Percentiles rank a stretch among this genome's conserved stretches.
phyloP scores from a whole-genome alignment of 768 basidiomycete species.

The Tulasnella sp. region DNA sequence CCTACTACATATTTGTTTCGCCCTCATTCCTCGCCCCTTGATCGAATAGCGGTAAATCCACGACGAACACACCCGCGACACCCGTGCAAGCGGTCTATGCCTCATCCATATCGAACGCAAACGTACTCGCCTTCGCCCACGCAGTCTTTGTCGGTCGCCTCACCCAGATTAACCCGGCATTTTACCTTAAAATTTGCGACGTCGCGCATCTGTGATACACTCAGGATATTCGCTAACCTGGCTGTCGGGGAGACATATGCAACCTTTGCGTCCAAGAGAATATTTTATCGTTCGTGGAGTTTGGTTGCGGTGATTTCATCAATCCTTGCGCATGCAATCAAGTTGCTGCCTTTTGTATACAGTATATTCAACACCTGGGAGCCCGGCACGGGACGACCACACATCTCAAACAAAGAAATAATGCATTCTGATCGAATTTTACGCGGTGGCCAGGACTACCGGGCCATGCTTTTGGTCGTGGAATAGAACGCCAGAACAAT shows the following conservation, averaged over 20 bases:
- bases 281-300: no score
- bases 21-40: neutral
- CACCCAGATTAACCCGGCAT: neutral
- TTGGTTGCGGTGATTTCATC: no score
- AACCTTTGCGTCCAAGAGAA: no score
- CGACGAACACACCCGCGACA: neutral
- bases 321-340: no score
- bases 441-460: no score
- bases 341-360: no score
- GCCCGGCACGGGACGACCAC: no score
- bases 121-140: neutral
- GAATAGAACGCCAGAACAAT: no score
- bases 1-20: neutral
- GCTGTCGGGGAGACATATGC: neutral
- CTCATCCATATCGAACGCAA: neutral
- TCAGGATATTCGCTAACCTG: neutral
- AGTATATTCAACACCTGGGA: no score
- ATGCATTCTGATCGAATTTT: no score
- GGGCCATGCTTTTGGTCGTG: no score
- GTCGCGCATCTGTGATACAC: neutral
- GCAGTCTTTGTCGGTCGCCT: neutral
- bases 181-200: neutral
- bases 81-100: neutral
- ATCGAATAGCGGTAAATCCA: neutral
- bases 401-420: no score